These are phyloP conservation scores for Teunomyces barrocoloradensis DNA, from an alignment of 805 yeast genomes.

Conservation along the genomic window DNA sequence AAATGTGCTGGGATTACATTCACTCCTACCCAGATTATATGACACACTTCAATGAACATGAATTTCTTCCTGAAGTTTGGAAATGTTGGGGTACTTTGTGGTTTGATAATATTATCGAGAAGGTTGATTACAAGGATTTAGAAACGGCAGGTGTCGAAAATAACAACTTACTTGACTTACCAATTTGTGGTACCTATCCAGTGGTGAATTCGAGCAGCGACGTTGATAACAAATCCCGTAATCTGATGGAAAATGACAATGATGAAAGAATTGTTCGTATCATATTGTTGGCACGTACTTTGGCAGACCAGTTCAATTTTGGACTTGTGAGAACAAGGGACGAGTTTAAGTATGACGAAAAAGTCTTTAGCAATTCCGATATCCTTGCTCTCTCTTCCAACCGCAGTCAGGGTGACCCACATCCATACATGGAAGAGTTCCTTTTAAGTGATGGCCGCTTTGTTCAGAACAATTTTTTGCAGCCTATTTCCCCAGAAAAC, in stretches of 20 bases:
- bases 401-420: conserved; percentile 18
- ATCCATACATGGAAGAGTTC: conserved; percentile 30
- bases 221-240: conserved; percentile 13
- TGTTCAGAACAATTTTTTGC: conserved; percentile 38
- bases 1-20: conserved; percentile 12
- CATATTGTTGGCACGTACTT: conserved; percentile 46
- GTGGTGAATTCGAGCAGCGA: conserved; percentile 16
- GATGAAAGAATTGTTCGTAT: conserved; percentile 52
- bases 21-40: conserved; percentile 36
- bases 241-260: conserved; percentile 40
- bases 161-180: conserved; percentile 56
- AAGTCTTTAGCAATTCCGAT: conserved; percentile 24
- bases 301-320: conserved; percentile 52
- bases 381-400: conserved; percentile 17
- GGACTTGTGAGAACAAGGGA: conserved; percentile 51
- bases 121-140: conserved; percentile 49
- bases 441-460: conserved; percentile 41
- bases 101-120: conserved; percentile 61
- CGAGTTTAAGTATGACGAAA: conserved; percentile 43
- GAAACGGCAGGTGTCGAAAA: conserved; percentile 57
- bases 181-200: conserved; percentile 56
- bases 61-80: conserved; percentile 74
- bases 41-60: conserved; percentile 54
- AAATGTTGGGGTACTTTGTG: conserved; percentile 82
- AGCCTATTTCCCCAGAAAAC: conserved; percentile 33